Conservation (phyloP, 164 flowering plant genomes). For the Chimonanthus salicifolius region DNA sequence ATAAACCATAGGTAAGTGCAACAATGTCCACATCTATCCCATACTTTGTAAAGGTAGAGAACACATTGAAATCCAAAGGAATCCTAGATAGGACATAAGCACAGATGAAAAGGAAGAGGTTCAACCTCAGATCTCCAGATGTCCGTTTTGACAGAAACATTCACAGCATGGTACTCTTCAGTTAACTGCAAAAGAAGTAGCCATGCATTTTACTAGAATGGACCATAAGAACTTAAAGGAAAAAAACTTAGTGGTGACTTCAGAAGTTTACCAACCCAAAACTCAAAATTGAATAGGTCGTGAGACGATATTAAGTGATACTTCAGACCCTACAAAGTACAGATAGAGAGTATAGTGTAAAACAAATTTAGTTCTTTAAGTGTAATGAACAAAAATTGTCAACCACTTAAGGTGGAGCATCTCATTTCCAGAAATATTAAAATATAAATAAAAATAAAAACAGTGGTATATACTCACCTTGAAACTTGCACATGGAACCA, state of each 20-base stretch:
- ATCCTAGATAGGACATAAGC: not conserved
- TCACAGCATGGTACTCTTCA: slow-evolving; percentile 84
- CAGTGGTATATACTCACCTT: slow-evolving; percentile 44
- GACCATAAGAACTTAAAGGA: slow-evolving; percentile 13
- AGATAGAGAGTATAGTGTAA: not conserved
- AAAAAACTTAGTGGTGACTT: slow-evolving; percentile 11
- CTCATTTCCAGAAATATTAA: not conserved
- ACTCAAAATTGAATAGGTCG: slow-evolving; percentile 90
- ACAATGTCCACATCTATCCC: not conserved
- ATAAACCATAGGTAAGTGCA: too few relatives aligned
- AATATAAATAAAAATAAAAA: not conserved
- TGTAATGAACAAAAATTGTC: not conserved
- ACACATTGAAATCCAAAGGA: not conserved
- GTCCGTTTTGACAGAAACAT: slow-evolving; percentile 75
- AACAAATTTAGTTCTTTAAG: not conserved
- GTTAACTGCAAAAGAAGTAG: slow-evolving; percentile 56
- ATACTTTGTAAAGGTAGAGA: not conserved
- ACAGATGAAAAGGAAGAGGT: slow-evolving; percentile 6
- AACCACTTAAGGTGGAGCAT: not conserved
- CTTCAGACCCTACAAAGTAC: slow-evolving; percentile 64
- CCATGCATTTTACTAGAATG: not conserved
- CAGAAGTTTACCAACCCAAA: slow-evolving; percentile 73
- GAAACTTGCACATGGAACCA: slow-evolving; percentile 73
- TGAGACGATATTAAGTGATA: slow-evolving; percentile 71
- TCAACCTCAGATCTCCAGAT: slow-evolving; percentile 68